Conservation (phyloP, 2,329 filamentous ascomycete species). For the Penicillium sp. region DNA sequence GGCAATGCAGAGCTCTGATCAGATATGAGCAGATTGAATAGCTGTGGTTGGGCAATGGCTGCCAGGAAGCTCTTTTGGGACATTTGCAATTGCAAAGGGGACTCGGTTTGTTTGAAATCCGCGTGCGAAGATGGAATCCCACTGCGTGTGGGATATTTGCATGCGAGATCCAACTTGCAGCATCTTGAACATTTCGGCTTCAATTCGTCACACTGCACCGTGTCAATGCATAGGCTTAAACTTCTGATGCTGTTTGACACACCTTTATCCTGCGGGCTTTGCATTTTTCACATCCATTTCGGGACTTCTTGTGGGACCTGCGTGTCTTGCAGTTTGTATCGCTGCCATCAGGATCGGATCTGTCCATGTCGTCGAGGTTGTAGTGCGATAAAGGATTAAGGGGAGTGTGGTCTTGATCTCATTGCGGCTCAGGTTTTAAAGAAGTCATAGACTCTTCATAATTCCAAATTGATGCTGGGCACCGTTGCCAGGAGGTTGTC, state of each 20-base stretch:
- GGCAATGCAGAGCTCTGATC: neutral
- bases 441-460: neutral
- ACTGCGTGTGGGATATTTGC: neutral
- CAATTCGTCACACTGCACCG: neutral
- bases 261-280: constrained; percentile 4
- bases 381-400: no score
- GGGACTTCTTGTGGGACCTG: constrained; percentile 1
- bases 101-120: neutral
- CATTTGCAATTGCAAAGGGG: neutral
- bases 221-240: neutral
- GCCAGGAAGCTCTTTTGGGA: neutral
- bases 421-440: no score
- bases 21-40: neutral
- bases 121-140: neutral
- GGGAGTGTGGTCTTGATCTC: no score
- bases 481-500: neutral
- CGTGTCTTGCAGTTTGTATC: neutral
- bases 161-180: neutral
- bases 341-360: neutral
- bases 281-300: constrained; percentile 3
- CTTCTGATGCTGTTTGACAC: neutral
- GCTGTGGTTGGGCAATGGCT: neutral
- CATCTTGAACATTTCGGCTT: constrained; percentile 4
- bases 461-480: neutral
- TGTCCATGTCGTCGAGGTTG: neutral